Evolutionary conservation across 345 rosid genomes (phyloP).

Genomic region (Cardamine chenopodiifolia): DNA sequence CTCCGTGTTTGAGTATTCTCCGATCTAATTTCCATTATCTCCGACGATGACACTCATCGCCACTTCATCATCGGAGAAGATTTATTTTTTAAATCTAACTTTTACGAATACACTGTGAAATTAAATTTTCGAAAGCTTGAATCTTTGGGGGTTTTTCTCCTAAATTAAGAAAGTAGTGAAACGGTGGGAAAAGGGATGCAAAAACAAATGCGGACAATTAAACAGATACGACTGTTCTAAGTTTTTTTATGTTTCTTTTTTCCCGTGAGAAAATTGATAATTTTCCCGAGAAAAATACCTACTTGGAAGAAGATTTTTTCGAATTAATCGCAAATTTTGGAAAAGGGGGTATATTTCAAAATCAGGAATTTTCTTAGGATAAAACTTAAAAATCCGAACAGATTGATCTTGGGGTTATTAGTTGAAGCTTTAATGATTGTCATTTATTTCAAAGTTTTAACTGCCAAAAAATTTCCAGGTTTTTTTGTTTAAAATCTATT

Average conservation of each 20-base stretch:
- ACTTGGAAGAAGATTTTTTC: conserved; percentile 2
- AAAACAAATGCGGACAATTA: neutral
- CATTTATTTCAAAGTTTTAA: too few species aligned
- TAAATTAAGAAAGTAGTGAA: neutral
- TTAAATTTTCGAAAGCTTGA: neutral
- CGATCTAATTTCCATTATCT: conserved; percentile 81
- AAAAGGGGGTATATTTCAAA: neutral
- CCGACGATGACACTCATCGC: conserved; percentile 57
- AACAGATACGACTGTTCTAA: conserved; percentile 10
- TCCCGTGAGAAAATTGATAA: conserved; percentile 17
- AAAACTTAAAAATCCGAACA: neutral
- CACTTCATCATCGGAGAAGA: conserved; percentile 60
- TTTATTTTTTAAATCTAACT: neutral
- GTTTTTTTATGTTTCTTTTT: neutral
- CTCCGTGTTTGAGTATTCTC: conserved; percentile 57
- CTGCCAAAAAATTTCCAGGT: too few species aligned
- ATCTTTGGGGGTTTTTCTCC: neutral
- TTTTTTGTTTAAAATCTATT: neutral
- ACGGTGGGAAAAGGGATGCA: conserved; percentile 10
- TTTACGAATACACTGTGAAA: too few species aligned
- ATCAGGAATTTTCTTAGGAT: neutral
- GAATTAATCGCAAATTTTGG: neutral
- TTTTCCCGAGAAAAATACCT: conserved; percentile 17
- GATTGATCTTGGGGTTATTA: too few species aligned
- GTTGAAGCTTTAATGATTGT: too few species aligned